Conservation (phyloP, 495 filamentous ascomycete species). For the Penicillium malachiteum region DNA sequence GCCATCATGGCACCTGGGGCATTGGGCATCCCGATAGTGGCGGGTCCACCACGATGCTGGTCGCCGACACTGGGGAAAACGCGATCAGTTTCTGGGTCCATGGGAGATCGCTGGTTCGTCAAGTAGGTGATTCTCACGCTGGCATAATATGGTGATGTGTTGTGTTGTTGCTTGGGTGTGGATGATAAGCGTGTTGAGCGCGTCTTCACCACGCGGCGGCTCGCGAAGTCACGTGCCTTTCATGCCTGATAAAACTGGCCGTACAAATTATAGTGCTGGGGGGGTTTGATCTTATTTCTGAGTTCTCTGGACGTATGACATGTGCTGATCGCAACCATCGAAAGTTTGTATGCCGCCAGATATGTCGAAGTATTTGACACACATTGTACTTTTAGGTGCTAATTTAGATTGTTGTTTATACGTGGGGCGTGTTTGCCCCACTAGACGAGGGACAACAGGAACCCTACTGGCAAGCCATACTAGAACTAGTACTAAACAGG, state of each 20-base stretch:
- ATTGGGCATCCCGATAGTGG: constrained; percentile 41
- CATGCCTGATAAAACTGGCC: not conserved
- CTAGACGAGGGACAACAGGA: too few species aligned
- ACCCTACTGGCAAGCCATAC: not conserved
- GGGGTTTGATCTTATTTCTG: too few species aligned
- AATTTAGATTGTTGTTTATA: too few species aligned
- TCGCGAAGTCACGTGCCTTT: constrained; percentile 46
- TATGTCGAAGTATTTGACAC: too few species aligned
- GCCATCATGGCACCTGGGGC: constrained; percentile 30
- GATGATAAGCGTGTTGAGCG: constrained; percentile 21
- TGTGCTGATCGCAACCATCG: too few species aligned
- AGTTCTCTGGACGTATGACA: too few species aligned
- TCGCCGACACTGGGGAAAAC: constrained; percentile 65
- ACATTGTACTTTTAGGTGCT: too few species aligned
- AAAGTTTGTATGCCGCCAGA: too few species aligned
- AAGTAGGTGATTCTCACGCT: constrained; percentile 33
- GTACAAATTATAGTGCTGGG: not conserved
- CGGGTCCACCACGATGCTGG: constrained; percentile 59
- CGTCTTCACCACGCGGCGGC: constrained; percentile 31
- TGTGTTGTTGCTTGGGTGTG: constrained; percentile 10
- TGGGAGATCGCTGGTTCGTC: not conserved
- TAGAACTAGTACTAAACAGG: too few species aligned
- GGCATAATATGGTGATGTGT: constrained; percentile 34
- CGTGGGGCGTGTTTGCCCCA: too few species aligned
- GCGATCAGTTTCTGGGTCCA: constrained; percentile 27